Conservation (phyloP, 257 asterid genomes). For the Solanum sparsipilum region DNA sequence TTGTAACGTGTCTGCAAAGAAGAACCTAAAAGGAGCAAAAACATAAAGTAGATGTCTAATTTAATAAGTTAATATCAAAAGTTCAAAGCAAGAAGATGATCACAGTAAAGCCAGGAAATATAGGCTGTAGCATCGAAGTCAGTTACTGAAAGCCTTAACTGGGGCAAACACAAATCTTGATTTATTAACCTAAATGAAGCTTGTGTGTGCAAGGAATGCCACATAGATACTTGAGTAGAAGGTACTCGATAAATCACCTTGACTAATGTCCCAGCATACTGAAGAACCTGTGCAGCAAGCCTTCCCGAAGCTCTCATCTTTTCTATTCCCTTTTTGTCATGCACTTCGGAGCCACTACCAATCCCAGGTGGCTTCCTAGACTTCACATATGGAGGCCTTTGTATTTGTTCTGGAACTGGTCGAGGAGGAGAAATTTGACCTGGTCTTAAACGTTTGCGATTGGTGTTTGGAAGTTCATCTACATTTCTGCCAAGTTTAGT, state of each 20-base stretch:
- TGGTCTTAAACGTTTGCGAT: conserved; percentile 53
- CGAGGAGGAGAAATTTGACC: conserved; percentile 77
- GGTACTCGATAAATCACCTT: conserved; percentile 40
- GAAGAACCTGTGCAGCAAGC: conserved; percentile 96
- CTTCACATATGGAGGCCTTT: conserved; percentile 70
- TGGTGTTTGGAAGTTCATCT: conserved; percentile 38
- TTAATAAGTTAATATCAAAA: background rate
- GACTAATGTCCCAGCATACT: conserved; percentile 85
- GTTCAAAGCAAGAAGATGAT: background rate
- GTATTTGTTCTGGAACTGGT: conserved; percentile 72
- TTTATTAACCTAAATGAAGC: background rate
- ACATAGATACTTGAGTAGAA: background rate
- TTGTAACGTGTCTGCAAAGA: background rate
- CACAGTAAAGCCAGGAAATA: background rate
- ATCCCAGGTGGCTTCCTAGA: conserved; percentile 76
- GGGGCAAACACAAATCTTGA: background rate
- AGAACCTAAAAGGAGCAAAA: background rate
- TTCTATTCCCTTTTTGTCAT: conserved; percentile 71
- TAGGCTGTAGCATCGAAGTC: background rate
- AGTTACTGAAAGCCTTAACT: background rate
- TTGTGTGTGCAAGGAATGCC: background rate
- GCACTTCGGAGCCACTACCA: conserved; percentile 60
- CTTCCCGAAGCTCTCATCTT: conserved; percentile 95
- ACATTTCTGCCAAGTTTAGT: conserved; percentile 27
- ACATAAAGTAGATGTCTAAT: background rate